Conservation (phyloP, 257 asterid species). For the Capsicum chinense region DNA sequence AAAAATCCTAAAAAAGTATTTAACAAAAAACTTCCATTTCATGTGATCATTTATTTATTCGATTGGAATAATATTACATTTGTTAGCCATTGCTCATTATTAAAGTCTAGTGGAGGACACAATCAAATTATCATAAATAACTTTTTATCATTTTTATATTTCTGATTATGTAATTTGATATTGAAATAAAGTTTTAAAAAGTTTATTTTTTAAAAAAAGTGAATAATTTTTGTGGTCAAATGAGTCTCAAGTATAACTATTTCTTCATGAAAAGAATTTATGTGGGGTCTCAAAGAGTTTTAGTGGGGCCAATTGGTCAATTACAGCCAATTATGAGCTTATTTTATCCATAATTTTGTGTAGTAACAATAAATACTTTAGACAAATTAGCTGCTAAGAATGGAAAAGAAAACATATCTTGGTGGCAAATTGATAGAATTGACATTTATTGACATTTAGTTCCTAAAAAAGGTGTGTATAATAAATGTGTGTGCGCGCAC, state of each 20-base stretch:
- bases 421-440: neutral
- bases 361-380: neutral
- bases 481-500: too few species aligned
- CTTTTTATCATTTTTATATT: neutral
- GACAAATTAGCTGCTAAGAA: neutral
- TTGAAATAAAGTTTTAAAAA: neutral
- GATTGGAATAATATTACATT: neutral
- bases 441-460: neutral
- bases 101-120: neutral
- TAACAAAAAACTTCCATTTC: neutral
- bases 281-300: slow-evolving; percentile 6
- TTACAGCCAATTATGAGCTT: slow-evolving; percentile 8
- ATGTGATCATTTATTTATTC: neutral
- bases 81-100: neutral
- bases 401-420: neutral
- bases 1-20: neutral
- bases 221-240: too few species aligned
- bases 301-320: neutral
- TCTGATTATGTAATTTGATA: neutral
- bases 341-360: neutral
- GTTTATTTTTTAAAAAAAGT: neutral
- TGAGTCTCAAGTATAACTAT: neutral
- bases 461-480: neutral
- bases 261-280: neutral
- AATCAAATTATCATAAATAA: neutral